These are phyloP conservation scores for Calonectria honghensis DNA, from an alignment of 2,329 filamentous ascomycete genomes.

Conservation along the genomic window DNA sequence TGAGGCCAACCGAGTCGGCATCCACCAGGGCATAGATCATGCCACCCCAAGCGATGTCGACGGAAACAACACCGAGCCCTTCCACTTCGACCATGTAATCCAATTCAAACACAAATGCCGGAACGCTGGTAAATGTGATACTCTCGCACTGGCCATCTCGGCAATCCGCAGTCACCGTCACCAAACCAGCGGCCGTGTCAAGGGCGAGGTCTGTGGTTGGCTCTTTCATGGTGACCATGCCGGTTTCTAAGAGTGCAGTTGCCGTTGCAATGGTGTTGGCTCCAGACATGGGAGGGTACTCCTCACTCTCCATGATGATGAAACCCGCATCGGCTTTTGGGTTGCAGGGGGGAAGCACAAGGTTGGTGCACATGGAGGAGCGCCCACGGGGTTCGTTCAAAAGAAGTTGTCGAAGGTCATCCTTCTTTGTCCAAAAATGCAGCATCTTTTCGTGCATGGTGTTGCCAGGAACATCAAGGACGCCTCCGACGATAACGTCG, in stretches of 20 bases:
- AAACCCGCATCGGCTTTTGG: slow-evolving; percentile 48
- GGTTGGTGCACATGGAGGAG: slow-evolving; percentile 47
- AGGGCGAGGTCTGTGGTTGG: slow-evolving; percentile 45
- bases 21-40: slow-evolving; percentile 49
- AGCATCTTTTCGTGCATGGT: slow-evolving; percentile 50
- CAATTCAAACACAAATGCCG: slow-evolving; percentile 46
- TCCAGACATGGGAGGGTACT: slow-evolving; percentile 48
- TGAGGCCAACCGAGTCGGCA: slow-evolving; percentile 38
- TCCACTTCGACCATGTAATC: slow-evolving; percentile 42
- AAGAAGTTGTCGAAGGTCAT: slow-evolving; percentile 41
- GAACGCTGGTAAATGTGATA: slow-evolving; percentile 46
- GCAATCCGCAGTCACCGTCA: slow-evolving; percentile 43
- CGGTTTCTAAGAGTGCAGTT: slow-evolving; percentile 40
- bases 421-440: slow-evolving; percentile 43
- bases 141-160: slow-evolving; percentile 47
- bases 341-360: slow-evolving; percentile 42
- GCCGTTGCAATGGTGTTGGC: slow-evolving; percentile 46
- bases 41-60: slow-evolving; percentile 46
- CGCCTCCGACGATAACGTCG: slow-evolving; percentile 46
- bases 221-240: slow-evolving; percentile 48
- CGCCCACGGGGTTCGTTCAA: slow-evolving; percentile 45
- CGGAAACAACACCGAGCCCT: slow-evolving; percentile 34
- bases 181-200: slow-evolving; percentile 45
- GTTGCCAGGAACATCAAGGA: slow-evolving; percentile 45
- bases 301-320: slow-evolving; percentile 50